Base-by-base conservation (phyloP, 768 basidiomycete genomes). In the Cystofilobasidium capitatum region DNA sequence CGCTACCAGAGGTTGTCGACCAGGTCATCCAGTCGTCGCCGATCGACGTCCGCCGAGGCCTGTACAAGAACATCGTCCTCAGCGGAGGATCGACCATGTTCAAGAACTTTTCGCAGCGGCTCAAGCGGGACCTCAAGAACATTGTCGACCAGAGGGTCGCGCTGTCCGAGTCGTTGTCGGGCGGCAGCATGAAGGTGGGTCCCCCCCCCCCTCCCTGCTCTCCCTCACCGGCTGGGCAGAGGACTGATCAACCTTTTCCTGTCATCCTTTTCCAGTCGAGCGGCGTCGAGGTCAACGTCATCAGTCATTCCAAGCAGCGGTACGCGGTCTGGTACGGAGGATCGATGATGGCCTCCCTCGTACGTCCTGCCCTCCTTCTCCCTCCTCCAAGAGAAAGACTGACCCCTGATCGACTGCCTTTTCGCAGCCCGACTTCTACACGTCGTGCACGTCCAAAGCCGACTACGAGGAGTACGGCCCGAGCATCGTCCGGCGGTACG, bases 51-150 rank as follows among this genome's bases (percentile, higher is more conserved):
- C 85, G 96, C 72, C 85, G 96, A 70, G 96, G 96, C 5, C 78
- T 99, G 59, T 99, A 99, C 81, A 94, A 93, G 90, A 99, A 98
- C 78, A 98, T 98, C 64, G 96, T 99, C 9, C 79, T 98, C 1
- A 92, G 89, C 0, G 96, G 96, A 65, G 96, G 96, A 26, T 94
- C 91, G 13, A 98, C 96, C 58, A 98, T 97, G 94, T 98, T 98
- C 82, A 90, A 94, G 72, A 87, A 97, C 80, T 98, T 99, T 75
- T 91, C 91, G n/a, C 86, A 91, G 76, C 86, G 96, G 54, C 83
- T 99, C 71, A 93, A 98, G 80, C 85, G 93, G 49, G 94, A 99
- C 74, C 79, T 99, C 51, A 96, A 91, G 80, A 88, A 89, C 72
- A 79, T 99, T 29, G 94, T 98, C 33, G 93, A 97, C 77, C 86